Evolutionary conservation across 1,284 basidiomycete species (phyloP).

Genomic region (Albatrellus sp.): DNA sequence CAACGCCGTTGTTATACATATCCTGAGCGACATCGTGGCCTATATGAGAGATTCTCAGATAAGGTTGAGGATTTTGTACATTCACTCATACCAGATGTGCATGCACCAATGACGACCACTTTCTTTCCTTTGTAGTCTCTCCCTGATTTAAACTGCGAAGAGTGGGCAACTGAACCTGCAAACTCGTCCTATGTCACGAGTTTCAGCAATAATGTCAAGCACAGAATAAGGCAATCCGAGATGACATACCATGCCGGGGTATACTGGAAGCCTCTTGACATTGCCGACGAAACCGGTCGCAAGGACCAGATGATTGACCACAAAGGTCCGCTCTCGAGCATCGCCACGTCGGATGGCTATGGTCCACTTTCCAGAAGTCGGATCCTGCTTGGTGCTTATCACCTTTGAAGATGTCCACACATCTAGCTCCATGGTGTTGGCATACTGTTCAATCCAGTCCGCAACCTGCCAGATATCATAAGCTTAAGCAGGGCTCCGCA

Average conservation of each 20-base stretch:
- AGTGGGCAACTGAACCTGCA: conserved; percentile 31
- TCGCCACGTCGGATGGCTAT: conserved; percentile 34
- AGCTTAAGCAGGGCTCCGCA: conserved; percentile 15
- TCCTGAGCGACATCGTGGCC: conserved; percentile 32
- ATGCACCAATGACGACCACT: conserved; percentile 38
- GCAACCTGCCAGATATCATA: conserved; percentile 33
- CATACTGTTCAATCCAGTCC: conserved; percentile 60
- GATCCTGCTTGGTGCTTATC: conserved; percentile 30
- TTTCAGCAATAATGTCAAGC: background rate
- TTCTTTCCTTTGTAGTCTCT: conserved; percentile 29
- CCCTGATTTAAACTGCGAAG: conserved; percentile 25
- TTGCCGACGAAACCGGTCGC: conserved; percentile 50
- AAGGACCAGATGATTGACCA: conserved; percentile 46
- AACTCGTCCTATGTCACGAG: conserved; percentile 24
- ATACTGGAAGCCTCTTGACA: conserved; percentile 32
- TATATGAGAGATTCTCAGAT: conserved; percentile 1
- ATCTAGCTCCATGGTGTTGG: conserved; percentile 49
- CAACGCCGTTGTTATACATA: conserved; percentile 30
- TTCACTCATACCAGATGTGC: conserved; percentile 29
- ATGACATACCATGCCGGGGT: conserved; percentile 25
- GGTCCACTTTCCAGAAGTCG: conserved; percentile 38
- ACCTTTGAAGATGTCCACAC: conserved; percentile 50
- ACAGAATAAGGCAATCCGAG: background rate
- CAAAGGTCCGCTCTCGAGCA: conserved; percentile 31
- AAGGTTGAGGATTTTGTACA: background rate